Evolutionary conservation across 352 stramenopile genomes (phyloP).

Genomic region (Phytophthora cryptogea): DNA sequence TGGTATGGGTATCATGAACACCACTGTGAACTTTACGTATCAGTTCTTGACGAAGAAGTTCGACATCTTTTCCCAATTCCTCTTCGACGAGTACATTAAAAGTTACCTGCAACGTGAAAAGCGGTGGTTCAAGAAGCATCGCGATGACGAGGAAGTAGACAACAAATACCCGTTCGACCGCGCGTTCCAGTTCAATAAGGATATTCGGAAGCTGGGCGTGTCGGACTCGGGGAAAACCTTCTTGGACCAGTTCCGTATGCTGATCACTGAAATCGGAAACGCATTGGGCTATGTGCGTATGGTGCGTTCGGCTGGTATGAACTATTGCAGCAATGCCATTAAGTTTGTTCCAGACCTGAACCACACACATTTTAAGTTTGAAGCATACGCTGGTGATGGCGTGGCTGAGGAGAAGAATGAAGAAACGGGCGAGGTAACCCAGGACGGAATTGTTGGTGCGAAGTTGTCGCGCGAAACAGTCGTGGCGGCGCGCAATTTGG

Average conservation of each 20-base stretch:
- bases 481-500: slow-evolving; percentile 84
- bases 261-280: slow-evolving; percentile 94
- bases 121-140: slow-evolving; percentile 93
- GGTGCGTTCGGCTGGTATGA: slow-evolving; percentile 92
- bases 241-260: slow-evolving; percentile 89
- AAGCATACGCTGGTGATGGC: slow-evolving; percentile 68
- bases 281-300: slow-evolving; percentile 94
- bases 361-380: slow-evolving; percentile 85
- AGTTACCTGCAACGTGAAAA: slow-evolving; percentile 93
- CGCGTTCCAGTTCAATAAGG: slow-evolving; percentile 93
- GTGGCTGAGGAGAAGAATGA: slow-evolving; percentile 62
- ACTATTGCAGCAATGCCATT: slow-evolving; percentile 92
- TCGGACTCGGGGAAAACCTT: slow-evolving; percentile 89
- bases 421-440: slow-evolving; percentile 51
- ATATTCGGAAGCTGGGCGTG: slow-evolving; percentile 87
- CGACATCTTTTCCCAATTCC: slow-evolving; percentile 91
- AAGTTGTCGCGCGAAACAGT: slow-evolving; percentile 83
- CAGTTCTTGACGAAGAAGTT: slow-evolving; percentile 94
- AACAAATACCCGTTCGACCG: slow-evolving; percentile 93
- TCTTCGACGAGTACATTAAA: slow-evolving; percentile 95
- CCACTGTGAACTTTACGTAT: slow-evolving; percentile 96
- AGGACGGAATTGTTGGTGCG: slow-evolving; percentile 54
- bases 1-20: slow-evolving; percentile 96
- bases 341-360: slow-evolving; percentile 93
- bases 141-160: slow-evolving; percentile 87